A percentile compares a stretch with the other conserved stretches of the same genome.
Evolutionary conservation across 2,329 filamentous ascomycete genomes (phyloP).

Genomic region (Acarospora socialis): DNA sequence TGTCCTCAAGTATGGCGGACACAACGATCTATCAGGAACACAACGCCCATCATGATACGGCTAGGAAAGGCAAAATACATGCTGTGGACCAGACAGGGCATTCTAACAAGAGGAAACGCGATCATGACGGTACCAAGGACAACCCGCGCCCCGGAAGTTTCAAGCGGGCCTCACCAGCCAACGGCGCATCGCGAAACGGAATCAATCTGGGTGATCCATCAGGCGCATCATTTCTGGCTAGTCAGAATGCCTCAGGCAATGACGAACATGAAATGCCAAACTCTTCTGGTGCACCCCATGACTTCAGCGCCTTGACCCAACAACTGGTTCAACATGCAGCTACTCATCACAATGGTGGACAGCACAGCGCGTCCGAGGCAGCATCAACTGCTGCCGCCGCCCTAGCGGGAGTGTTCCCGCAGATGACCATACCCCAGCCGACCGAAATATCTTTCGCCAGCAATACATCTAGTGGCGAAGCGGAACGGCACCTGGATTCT

Average conservation of each 20-base stretch:
- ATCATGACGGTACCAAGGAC: too few species aligned
- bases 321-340: constrained; percentile 10
- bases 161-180: too few species aligned
- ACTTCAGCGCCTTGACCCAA: constrained; percentile 6
- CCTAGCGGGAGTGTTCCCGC: constrained; percentile 13
- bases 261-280: too few species aligned
- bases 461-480: constrained; percentile 10
- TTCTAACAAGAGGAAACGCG: too few species aligned
- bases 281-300: neutral
- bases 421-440: constrained; percentile 14
- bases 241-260: too few species aligned
- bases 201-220: neutral
- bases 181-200: too few species aligned
- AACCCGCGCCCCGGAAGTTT: too few species aligned
- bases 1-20: too few species aligned
- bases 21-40: too few species aligned
- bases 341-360: constrained; percentile 1
- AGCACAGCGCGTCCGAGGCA: constrained; percentile 2
- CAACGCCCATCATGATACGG: too few species aligned
- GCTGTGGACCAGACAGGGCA: too few species aligned
- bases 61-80: too few species aligned
- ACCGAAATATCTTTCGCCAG: constrained; percentile 13
- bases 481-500: constrained; percentile 11
- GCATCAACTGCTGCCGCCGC: constrained; percentile 12
- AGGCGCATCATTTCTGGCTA: neutral